Conservation (phyloP, 1,284 basidiomycete genomes). For the Cerioporus squamosus region DNA sequence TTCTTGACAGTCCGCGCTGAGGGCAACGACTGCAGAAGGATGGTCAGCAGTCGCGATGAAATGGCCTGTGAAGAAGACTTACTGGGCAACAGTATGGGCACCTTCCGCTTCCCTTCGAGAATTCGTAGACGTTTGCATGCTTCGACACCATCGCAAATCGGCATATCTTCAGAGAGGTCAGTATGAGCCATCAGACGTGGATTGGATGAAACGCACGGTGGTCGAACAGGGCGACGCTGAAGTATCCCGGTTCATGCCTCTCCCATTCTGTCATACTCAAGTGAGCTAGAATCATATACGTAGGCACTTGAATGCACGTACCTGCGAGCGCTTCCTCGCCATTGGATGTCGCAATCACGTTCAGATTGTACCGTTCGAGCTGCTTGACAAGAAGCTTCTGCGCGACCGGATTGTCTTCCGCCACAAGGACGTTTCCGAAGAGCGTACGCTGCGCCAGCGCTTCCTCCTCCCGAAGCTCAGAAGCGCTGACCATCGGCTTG, state of each 20-base stretch:
- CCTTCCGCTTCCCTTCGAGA: slow-evolving; percentile 60
- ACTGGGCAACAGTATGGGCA: slow-evolving; percentile 58
- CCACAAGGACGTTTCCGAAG: slow-evolving; percentile 68
- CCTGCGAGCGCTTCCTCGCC: slow-evolving; percentile 68
- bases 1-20: slow-evolving; percentile 76
- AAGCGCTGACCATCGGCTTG: slow-evolving; percentile 40
- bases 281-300: neutral
- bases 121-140: slow-evolving; percentile 65
- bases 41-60: neutral
- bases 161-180: slow-evolving; percentile 58
- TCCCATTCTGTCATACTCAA: slow-evolving; percentile 57
- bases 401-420: slow-evolving; percentile 74
- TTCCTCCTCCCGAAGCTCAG: slow-evolving; percentile 50
- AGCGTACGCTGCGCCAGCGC: slow-evolving; percentile 53
- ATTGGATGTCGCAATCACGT: slow-evolving; percentile 64
- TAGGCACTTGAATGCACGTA: slow-evolving; percentile 27
- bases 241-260: slow-evolving; percentile 65
- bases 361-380: slow-evolving; percentile 60
- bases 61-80: slow-evolving; percentile 27
- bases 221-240: slow-evolving; percentile 71
- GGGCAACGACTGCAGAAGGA: slow-evolving; percentile 57
- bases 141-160: slow-evolving; percentile 74
- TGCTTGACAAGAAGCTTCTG: slow-evolving; percentile 69
- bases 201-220: slow-evolving; percentile 53
- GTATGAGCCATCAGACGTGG: neutral